Evolutionary conservation across 257 asterid genomes (phyloP).

Genomic region (Solanum peruvianum): DNA sequence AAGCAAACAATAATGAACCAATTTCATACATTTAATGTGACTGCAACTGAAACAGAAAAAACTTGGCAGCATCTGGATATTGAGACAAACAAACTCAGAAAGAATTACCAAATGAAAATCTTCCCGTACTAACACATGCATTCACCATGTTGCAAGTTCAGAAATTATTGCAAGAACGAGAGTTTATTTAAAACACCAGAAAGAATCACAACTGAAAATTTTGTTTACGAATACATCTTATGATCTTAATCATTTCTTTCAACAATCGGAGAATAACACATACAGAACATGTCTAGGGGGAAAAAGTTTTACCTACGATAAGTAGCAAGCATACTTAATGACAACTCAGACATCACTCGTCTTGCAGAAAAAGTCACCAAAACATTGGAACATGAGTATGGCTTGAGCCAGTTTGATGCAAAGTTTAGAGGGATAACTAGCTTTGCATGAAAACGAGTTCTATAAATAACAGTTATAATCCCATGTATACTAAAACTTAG

Average conservation of each 20-base stretch:
- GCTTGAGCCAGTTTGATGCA: background rate
- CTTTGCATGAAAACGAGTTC: background rate
- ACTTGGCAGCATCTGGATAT: background rate
- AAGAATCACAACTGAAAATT: background rate
- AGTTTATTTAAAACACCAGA: background rate
- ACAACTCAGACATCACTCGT: background rate
- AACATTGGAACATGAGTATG: background rate
- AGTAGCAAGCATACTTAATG: background rate
- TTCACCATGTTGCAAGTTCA: background rate
- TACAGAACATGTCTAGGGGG: background rate
- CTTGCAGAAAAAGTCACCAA: background rate
- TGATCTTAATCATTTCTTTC: background rate
- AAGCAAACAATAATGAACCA: background rate
- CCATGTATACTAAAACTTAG: background rate
- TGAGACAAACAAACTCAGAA: background rate
- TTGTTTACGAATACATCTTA: background rate
- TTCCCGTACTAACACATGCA: background rate
- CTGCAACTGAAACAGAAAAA: background rate
- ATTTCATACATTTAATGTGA: background rate
- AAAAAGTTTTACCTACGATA: background rate
- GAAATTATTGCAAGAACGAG: background rate
- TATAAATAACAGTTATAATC: background rate
- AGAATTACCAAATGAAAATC: background rate
- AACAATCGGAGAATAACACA: background rate
- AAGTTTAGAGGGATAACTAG: background rate